phyloP scores from a whole-genome alignment of 306 rosid genomes.

The Medicago arabica region DNA sequence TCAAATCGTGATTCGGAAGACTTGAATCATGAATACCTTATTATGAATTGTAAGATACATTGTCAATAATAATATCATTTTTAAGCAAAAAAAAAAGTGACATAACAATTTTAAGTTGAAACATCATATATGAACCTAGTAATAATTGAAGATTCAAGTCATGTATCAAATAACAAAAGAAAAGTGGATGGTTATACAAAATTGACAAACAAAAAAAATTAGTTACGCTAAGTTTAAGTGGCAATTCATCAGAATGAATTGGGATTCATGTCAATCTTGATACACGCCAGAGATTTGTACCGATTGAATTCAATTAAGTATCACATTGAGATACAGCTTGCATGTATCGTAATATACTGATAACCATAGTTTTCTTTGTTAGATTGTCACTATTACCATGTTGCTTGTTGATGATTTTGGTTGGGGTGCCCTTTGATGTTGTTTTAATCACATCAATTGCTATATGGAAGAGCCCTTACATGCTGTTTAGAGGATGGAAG shows the following conservation, averaged over 20 bases:
- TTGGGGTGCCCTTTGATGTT: slow-evolving; percentile 63
- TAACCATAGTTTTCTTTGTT: slow-evolving; percentile 14
- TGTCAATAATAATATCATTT: no score
- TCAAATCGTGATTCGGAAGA: no score
- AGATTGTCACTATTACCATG: slow-evolving; percentile 68
- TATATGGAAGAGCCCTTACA: slow-evolving; percentile 80
- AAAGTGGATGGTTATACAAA: background rate
- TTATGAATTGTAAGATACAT: no score
- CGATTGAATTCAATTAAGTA: background rate
- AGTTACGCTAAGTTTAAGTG: background rate
- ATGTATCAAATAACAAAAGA: no score
- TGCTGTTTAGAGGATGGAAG: slow-evolving; percentile 86
- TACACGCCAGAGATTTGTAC: no score
- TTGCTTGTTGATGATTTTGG: slow-evolving; percentile 65
- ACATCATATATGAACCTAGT: background rate
- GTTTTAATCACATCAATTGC: slow-evolving; percentile 63
- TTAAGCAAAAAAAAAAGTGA: no score
- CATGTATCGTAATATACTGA: background rate
- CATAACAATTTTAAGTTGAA: background rate
- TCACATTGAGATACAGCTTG: no score
- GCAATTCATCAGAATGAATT: background rate
- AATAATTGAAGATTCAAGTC: background rate
- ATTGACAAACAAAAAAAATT: background rate
- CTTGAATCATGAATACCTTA: no score
- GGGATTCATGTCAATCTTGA: background rate